Evolutionary conservation across 164 flowering plant genomes (phyloP).

Genomic region (Cinnamomum chago): DNA sequence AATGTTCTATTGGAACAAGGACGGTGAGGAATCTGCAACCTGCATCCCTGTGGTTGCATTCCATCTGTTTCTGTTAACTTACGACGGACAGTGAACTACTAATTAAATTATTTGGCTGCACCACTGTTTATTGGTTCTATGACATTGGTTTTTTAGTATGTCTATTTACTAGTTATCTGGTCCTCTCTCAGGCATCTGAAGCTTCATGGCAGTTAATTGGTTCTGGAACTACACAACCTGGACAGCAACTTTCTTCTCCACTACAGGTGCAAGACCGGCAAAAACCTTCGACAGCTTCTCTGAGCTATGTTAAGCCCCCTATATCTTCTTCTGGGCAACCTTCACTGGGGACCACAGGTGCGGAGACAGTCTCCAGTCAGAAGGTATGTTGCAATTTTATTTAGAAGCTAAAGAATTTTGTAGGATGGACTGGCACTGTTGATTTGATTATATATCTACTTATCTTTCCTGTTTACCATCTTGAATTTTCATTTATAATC

Average conservation of each 20-base stretch:
- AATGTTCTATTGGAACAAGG: no score
- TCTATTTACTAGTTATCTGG: background rate
- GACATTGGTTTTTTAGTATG: background rate
- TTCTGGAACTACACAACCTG: slow-evolving; percentile 35
- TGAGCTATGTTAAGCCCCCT: slow-evolving; percentile 43
- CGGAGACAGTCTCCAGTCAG: slow-evolving; percentile 29
- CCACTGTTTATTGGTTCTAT: no score
- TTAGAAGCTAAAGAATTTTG: background rate
- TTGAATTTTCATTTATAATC: background rate
- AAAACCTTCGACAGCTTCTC: slow-evolving; percentile 34
- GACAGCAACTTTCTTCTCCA: slow-evolving; percentile 50
- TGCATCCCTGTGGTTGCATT: no score
- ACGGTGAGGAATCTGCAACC: no score
- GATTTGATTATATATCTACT: background rate
- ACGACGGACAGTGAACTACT: no score
- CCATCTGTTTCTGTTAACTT: no score
- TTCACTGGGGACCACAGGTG: slow-evolving; percentile 29
- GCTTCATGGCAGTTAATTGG: slow-evolving; percentile 46
- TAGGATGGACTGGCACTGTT: background rate
- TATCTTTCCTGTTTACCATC: background rate
- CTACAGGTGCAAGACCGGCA: slow-evolving; percentile 62
- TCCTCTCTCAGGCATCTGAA: slow-evolving; percentile 26
- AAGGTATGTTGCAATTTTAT: slow-evolving; percentile 40
- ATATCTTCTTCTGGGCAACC: slow-evolving; percentile 43
- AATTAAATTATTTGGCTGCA: no score